Percentiles rank a stretch among this genome's conserved stretches.
These are phyloP conservation scores for Geranomyces variabilis DNA, from an alignment of 192 early-diverging fungal species.

Conservation along the genomic window DNA sequence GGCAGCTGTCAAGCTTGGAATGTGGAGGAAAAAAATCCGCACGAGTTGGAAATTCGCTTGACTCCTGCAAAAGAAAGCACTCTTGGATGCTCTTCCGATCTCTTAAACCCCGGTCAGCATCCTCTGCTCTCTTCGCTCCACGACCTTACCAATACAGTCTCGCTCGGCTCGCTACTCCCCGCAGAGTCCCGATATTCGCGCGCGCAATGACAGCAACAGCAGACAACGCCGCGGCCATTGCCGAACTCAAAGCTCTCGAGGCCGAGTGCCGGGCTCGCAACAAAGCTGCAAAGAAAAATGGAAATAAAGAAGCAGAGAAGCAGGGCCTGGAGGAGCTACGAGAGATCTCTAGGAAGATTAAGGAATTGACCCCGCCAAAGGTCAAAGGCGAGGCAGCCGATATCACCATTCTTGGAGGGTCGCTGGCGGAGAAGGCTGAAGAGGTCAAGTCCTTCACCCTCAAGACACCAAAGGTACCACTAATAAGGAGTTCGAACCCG, in stretches of 20 bases:
- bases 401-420: neutral
- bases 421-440: constrained; percentile 7
- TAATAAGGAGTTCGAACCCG: neutral
- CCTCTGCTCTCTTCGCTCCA: too few relatives aligned
- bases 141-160: too few relatives aligned
- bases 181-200: neutral
- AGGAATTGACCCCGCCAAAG: constrained; percentile 26
- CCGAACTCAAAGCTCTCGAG: constrained; percentile 18
- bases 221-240: neutral
- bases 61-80: too few relatives aligned
- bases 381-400: constrained; percentile 17
- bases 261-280: constrained; percentile 2
- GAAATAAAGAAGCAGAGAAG: constrained; percentile 22
- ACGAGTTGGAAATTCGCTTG: too few relatives aligned
- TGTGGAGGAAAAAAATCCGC: too few relatives aligned
- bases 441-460: constrained; percentile 28
- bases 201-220: neutral
- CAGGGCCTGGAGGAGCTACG: constrained; percentile 22
- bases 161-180: neutral
- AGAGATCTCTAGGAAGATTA: constrained; percentile 26
- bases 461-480: constrained; percentile 37
- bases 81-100: too few relatives aligned
- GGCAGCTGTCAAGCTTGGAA: too few relatives aligned
- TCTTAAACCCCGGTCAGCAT: too few relatives aligned
- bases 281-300: constrained; percentile 34